These are phyloP conservation scores for Ceratocystis eucalypticola DNA, from an alignment of 2,329 filamentous ascomycete genomes.

Conservation along the genomic window DNA sequence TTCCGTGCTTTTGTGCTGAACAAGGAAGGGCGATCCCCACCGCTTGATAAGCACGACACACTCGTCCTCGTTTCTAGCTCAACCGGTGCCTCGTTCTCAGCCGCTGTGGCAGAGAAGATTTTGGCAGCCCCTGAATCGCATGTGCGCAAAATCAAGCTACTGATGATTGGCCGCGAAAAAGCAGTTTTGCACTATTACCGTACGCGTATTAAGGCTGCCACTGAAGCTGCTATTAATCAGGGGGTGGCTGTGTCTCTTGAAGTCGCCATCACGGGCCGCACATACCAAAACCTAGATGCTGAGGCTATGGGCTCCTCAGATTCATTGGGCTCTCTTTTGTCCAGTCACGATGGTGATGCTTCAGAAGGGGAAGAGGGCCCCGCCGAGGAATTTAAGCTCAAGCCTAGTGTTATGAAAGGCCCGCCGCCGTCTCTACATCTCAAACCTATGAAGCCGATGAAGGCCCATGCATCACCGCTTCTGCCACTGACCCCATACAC, in stretches of 20 bases:
- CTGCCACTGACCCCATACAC: slow-evolving; percentile 14
- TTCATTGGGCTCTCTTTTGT: slow-evolving; percentile 13
- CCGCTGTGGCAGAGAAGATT: slow-evolving; percentile 40
- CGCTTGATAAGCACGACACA: slow-evolving; percentile 46
- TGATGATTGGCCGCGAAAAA: slow-evolving; percentile 42
- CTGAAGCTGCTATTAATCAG: slow-evolving; percentile 33
- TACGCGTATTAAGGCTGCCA: slow-evolving; percentile 28
- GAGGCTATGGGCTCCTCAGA: slow-evolving; percentile 9
- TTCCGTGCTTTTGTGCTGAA: slow-evolving; percentile 39
- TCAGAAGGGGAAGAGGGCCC: slow-evolving; percentile 11
- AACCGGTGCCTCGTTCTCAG: slow-evolving; percentile 47
- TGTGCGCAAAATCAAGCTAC: slow-evolving; percentile 28
- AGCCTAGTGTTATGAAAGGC: not conserved
- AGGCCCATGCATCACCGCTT: not conserved
- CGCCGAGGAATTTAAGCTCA: slow-evolving; percentile 7
- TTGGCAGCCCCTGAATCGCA: slow-evolving; percentile 32
- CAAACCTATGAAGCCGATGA: slow-evolving; percentile 12
- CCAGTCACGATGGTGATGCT: slow-evolving; percentile 4
- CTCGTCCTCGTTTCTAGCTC: slow-evolving; percentile 48
- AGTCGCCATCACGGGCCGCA: slow-evolving; percentile 14
- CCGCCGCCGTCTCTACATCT: slow-evolving; percentile 15
- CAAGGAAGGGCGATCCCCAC: slow-evolving; percentile 42
- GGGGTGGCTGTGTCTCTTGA: slow-evolving; percentile 4
- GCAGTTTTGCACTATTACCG: slow-evolving; percentile 36
- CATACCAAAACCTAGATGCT: slow-evolving; percentile 12